Base-by-base conservation (phyloP, 805 yeast genomes). In the Pichia phayaonensis region DNA sequence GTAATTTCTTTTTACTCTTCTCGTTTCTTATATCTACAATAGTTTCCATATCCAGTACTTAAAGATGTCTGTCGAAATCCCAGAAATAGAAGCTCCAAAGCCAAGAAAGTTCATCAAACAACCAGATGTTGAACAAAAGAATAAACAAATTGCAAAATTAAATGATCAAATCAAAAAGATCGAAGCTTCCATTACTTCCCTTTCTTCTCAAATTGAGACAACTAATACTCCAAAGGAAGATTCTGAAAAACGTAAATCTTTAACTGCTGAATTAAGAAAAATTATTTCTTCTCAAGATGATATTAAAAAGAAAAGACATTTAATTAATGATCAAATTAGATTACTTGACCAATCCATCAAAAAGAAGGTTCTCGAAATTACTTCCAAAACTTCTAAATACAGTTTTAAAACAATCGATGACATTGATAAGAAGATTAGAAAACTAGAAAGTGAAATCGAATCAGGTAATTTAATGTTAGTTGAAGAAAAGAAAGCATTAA, bases 401-500 rank as follows among this genome's bases (percentile, higher is more conserved):
- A 79, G 72, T 57, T 90, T 80, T 76, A 83, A 82, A 66, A 71
- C 74, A 44, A 78, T 76, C 54, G 82, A 72, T 38, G 95, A 86
- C 55, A 83, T 86, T 58, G 90, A 86, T 59, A 72, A 72, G 52
- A 80, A 83, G 67, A 75, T 86, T 62, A 64, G 66, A 52, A 73
- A 73, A 57, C 78, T 89, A 62, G 97, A 94, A 66, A 77, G 75
- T 42, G 73, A 77, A 58, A 83, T 94, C 54, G 87, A 86, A 50
- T 70, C 85, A 46, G 98, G 98, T 56, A 70, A 76, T 44, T 75
- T 94, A 65, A 80, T 87, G 60, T 80, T 94, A 63, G 97, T 90
- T 48, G 96, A 92, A 56, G 99, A 94, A 77, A 84, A 88, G 73
- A 77, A 82, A 64, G 70, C 76, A 57, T 81, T 94, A 58, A 86